A percentile compares a stretch with the other conserved stretches of the same genome.
Evolutionary conservation across 2,329 filamentous ascomycete species (phyloP).

Genomic region (Alternaria triticimaculans): DNA sequence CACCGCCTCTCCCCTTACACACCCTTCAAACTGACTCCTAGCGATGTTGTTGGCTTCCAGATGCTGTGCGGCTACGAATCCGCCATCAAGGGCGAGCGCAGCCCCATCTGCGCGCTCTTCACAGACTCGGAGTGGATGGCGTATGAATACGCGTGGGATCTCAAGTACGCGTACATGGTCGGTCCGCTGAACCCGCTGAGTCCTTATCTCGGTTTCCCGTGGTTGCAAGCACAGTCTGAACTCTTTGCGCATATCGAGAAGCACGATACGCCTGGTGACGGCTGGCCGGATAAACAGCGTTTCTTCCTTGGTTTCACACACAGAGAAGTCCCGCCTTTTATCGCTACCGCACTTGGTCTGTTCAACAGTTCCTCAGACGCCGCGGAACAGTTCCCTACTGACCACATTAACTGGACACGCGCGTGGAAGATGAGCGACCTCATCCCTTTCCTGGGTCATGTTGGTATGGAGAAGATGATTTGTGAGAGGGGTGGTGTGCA

Average conservation of each 20-base stretch:
- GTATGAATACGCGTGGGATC: constrained; percentile 68
- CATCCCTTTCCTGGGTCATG: constrained; percentile 69
- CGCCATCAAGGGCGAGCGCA: constrained; percentile 65
- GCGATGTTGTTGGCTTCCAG: constrained; percentile 69
- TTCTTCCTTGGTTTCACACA: constrained; percentile 73
- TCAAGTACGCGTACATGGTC: constrained; percentile 68
- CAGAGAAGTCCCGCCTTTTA: constrained; percentile 70
- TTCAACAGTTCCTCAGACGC: constrained; percentile 72
- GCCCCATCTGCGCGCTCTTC: constrained; percentile 64
- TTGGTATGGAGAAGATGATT: constrained; percentile 69
- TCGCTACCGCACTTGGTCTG: constrained; percentile 69
- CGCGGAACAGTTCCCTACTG: constrained; percentile 66
- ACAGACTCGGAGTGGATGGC: constrained; percentile 67
- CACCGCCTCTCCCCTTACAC: constrained; percentile 31
- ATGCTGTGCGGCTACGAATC: constrained; percentile 70
- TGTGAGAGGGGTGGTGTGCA: constrained; percentile 62
- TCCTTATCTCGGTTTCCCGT: constrained; percentile 67
- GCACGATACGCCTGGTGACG: constrained; percentile 51
- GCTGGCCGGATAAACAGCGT: constrained; percentile 56
- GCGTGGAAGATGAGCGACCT: constrained; percentile 69
- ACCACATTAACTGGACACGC: constrained; percentile 65
- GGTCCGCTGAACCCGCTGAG: constrained; percentile 67
- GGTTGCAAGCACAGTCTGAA: constrained; percentile 66
- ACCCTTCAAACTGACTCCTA: constrained; percentile 65
- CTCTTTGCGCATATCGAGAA: constrained; percentile 33